Evolutionary conservation across 1,284 basidiomycete species (phyloP).

Genomic region (Malassezia cuniculi): DNA sequence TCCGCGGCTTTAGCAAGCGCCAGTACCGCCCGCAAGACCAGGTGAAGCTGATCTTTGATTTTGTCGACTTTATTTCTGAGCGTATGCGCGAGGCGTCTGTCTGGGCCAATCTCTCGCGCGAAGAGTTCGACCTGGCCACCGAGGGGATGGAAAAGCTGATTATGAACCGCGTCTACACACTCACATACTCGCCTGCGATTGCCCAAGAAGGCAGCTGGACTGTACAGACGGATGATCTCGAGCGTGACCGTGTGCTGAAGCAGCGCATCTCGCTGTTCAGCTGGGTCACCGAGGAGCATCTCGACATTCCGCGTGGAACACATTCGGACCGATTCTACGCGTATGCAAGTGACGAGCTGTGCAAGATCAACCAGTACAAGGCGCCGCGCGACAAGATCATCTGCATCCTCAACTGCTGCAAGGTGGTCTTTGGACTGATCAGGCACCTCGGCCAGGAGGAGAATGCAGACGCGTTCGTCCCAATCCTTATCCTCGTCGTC

Average conservation of each 20-base stretch:
- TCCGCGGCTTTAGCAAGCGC: constrained; percentile 42
- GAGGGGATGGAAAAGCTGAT: constrained; percentile 99
- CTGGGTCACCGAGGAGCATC: constrained; percentile 77
- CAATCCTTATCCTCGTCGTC: constrained; percentile 85
- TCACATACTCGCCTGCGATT: constrained; percentile 41
- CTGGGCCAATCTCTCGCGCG: constrained; percentile 49
- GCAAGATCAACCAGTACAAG: constrained; percentile 97
- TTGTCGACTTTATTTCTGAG: constrained; percentile 41
- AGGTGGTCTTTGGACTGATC: constrained; percentile 94
- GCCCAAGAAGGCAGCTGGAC: constrained; percentile 36
- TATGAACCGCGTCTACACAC: constrained; percentile 80
- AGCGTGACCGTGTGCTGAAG: constrained; percentile 74
- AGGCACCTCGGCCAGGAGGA: constrained; percentile 55
- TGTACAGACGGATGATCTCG: constrained; percentile 73
- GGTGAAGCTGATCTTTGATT: constrained; percentile 44
- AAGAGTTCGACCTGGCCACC: constrained; percentile 88
- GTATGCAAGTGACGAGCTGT: constrained; percentile 73
- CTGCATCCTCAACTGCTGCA: constrained; percentile 93
- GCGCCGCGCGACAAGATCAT: constrained; percentile 95
- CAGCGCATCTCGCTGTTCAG: constrained; percentile 83
- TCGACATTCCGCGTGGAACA: constrained; percentile 52
- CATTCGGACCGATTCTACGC: constrained; percentile 65
- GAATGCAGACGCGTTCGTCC: constrained; percentile 73
- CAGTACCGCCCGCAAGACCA: constrained; percentile 41
- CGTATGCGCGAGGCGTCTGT: constrained; percentile 36